Evolutionary conservation across 306 rosid species (phyloP), one percentile per base, ranked within the genome.

Genomic region (Albizia julibrissin): DNA sequence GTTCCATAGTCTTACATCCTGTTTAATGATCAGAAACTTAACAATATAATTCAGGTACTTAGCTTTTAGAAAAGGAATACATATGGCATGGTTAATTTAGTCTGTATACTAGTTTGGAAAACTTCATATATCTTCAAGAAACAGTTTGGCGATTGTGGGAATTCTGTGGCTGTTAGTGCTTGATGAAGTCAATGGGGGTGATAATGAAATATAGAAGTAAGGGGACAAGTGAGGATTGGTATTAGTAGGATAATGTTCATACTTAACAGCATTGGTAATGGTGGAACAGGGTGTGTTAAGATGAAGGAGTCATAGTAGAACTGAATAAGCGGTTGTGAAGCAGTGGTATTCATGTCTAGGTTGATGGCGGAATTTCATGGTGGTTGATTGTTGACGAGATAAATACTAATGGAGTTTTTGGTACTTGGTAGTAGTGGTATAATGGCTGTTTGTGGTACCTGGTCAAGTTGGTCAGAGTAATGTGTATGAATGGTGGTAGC

Each of bases 51-150:
- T 5, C 44, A 18, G 29, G 24, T 54, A 54, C 16, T 42, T 16
- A n/a, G 71, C 62, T 77, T 81, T 82, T 22, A 74, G 72, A n/a
- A 18, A 69, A 79, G 56, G 39, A 49, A 15, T 52, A 64, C 4
- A 5, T 69, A 3, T 61, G 10, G 26, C 18, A 1, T 69, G 22
- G 22, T 22, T 67, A 21, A 16, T 69, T 10, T 29, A 18, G 19
- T 59, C 39, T 76, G 10, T 76, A 50, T 71, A 31, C 78, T 72
- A 22, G 52, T 67, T 67, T 67, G 46, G 72, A 9, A 40, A 34
- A 34, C 46, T 18, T 67, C n/a, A 33, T 18, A 18, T 67, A 33
- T 67, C 72, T 34, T 67, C 77, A 70, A 75, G 76, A 59, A 24
- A 59, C 66, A 22, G 16, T 59, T 24, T 59, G 66, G 33, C 3